Evolutionary conservation across 73 alveolate species (phyloP).

Genomic region (Tetrahymena elliotti): DNA sequence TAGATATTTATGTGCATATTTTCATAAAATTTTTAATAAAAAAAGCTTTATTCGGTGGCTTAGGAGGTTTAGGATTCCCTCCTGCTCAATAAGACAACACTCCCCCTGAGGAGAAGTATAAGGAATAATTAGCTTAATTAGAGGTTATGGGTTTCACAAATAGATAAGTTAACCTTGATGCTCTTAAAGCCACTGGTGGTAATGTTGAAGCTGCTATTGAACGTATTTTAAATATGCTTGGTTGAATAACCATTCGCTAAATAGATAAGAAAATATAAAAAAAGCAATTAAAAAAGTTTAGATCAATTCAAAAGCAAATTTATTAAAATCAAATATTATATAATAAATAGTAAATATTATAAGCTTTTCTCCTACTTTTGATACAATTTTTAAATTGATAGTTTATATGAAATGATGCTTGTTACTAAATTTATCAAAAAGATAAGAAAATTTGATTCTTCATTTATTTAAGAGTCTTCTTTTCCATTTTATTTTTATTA

Average conservation of each 20-base stretch:
- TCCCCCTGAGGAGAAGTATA: conserved; percentile 76
- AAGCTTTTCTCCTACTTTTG: not conserved
- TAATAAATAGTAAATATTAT: not conserved
- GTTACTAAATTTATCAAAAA: no score
- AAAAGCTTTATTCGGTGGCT: not conserved
- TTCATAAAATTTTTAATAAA: not conserved
- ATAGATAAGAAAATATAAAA: not conserved
- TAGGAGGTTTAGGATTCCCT: not conserved
- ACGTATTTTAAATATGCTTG: conserved; percentile 69
- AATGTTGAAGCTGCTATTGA: conserved; percentile 94
- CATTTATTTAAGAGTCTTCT: no score
- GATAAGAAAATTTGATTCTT: no score
- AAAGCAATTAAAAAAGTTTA: not conserved
- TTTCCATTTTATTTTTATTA: no score
- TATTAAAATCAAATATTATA: no score
- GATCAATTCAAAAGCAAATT: not conserved
- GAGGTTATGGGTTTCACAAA: conserved; percentile 95
- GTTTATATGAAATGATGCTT: no score
- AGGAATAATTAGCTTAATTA: conserved; percentile 76
- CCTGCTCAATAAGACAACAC: not conserved
- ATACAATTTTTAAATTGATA: no score
- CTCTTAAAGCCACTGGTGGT: conserved; percentile 88
- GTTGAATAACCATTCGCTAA: conserved; percentile 4
- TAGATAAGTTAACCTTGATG: conserved; percentile 83
- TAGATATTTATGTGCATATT: not conserved